Evolutionary conservation across 2,329 filamentous ascomycete genomes (phyloP).

Genomic region (Phaeoacremonium minimum): DNA sequence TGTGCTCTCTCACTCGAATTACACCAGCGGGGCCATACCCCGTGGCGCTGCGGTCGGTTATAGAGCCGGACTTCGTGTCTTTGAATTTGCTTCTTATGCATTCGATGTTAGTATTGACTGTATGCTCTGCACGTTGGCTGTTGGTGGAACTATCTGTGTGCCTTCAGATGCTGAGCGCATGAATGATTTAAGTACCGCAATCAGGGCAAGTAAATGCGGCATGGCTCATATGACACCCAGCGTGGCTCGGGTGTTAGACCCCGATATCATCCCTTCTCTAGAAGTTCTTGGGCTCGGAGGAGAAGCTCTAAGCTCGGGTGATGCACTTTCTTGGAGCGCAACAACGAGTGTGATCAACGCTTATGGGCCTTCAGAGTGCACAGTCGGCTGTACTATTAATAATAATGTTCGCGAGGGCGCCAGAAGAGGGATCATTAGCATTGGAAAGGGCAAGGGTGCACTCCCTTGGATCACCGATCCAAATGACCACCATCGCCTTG

Average conservation of each 20-base stretch:
- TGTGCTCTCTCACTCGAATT: slow-evolving; percentile 18
- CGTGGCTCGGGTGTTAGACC: slow-evolving; percentile 13
- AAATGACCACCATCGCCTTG: slow-evolving; percentile 11
- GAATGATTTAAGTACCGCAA: slow-evolving; percentile 25
- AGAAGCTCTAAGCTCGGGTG: slow-evolving; percentile 11
- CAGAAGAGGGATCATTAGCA: slow-evolving; percentile 10
- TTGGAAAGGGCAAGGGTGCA: slow-evolving; percentile 10
- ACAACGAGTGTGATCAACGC: slow-evolving; percentile 8
- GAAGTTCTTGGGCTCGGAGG: slow-evolving; percentile 12
- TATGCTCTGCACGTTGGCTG: slow-evolving; percentile 44
- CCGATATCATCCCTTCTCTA: slow-evolving; percentile 9
- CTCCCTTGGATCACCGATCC: slow-evolving; percentile 20
- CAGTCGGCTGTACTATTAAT: slow-evolving; percentile 2
- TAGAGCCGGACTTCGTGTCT: slow-evolving; percentile 32
- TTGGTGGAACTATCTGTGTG: slow-evolving; percentile 5
- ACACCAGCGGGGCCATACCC: slow-evolving; percentile 38
- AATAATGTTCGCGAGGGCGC: background rate
- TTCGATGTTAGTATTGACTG: slow-evolving; percentile 52
- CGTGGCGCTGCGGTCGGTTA: slow-evolving; percentile 37
- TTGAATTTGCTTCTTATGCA: slow-evolving; percentile 47
- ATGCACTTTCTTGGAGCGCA: slow-evolving; percentile 9
- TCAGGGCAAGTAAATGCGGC: slow-evolving; percentile 10
- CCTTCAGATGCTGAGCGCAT: slow-evolving; percentile 21
- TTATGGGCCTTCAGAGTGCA: slow-evolving; percentile 13
- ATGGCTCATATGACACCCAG: slow-evolving; percentile 16